Evolutionary conservation across 192 early-diverging fungal species (phyloP), one percentile per base, ranked within the genome.

Genomic region (Coemansia sp.): DNA sequence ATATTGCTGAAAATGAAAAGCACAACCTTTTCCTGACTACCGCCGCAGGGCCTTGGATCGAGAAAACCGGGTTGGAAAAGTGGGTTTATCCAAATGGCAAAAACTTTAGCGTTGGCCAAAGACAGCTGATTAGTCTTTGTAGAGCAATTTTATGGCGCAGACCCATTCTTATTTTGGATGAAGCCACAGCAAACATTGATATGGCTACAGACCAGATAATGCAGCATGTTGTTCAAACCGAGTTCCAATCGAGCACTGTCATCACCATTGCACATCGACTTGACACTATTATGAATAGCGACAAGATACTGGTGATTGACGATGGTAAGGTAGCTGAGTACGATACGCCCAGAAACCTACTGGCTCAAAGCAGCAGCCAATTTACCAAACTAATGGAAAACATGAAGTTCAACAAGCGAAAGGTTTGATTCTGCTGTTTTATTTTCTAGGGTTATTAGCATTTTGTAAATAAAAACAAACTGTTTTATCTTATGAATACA

Each of bases 251-350:
- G 34, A 36, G 50, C 33, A 67, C 66, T 18, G 84, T 89, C 25
- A 61, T 89, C 7, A 85, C 86, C 16, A 89, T 89, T 54, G 88
- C 88, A 5, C 88, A 93, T 68, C 84, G 91, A 36, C 64, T 89
- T 2, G 87, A 89, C 60, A 89, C 88, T n/a, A 75, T 86, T 7
- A 63, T 84, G 12, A 77, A 89, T 64, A 87, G 83, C 52, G 88
- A 91, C 64, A 78, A 79, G 58, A 83, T 92, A 56, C 51, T 92
- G 45, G 89, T 93, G 0, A 68, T 93, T n/a, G 83, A 89, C 63
- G 56, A 56, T 32, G 63, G 51, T 7, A 55, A 18, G 14, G 36
- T 64, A 49, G 63, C 36, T 4, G 63, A 64, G 22, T 40, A 51
- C 1, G 61, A 50, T 20, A n/a, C 61, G 16, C 61, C 61, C 0